phyloP scores from a whole-genome alignment of 345 rosid species.

The Abelmoschus esculentus region DNA sequence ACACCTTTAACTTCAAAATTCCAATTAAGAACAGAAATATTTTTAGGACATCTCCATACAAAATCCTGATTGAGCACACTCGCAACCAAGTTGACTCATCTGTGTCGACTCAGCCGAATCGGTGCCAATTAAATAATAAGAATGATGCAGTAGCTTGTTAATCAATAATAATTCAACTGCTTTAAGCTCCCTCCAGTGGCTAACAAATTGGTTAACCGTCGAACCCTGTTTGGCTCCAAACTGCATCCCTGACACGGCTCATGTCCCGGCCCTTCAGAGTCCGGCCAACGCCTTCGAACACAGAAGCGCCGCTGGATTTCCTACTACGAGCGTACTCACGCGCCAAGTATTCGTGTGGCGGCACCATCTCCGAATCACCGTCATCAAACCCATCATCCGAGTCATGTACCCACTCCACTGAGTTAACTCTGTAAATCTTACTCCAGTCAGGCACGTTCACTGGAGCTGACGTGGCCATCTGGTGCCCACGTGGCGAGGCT shows the following conservation, averaged over 20 bases:
- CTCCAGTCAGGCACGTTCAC: slow-evolving; percentile 95
- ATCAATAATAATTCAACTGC: not conserved
- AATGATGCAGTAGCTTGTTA: not conserved
- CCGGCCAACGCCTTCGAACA: slow-evolving; percentile 77
- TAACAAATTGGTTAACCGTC: slow-evolving; percentile 29
- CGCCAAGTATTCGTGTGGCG: slow-evolving; percentile 93
- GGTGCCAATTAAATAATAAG: slow-evolving; percentile 13
- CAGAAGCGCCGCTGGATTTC: slow-evolving; percentile 49
- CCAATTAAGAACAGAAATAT: not conserved
- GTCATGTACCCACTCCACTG: slow-evolving; percentile 73
- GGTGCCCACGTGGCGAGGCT: slow-evolving; percentile 29
- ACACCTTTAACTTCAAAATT: slow-evolving; percentile 1
- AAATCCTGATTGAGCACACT: slow-evolving; percentile 36
- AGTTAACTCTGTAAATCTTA: slow-evolving; percentile 65
- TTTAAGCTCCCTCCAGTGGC: not conserved
- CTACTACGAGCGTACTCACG: slow-evolving; percentile 46
- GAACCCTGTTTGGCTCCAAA: slow-evolving; percentile 89
- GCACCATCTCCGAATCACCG: slow-evolving; percentile 55
- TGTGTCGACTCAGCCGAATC: slow-evolving; percentile 35
- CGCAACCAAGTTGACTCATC: slow-evolving; percentile 24
- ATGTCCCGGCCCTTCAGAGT: slow-evolving; percentile 90
- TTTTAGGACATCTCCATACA: slow-evolving; percentile 1
- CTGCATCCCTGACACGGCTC: slow-evolving; percentile 85
- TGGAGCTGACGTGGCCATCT: slow-evolving; percentile 80
- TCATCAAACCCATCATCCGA: slow-evolving; percentile 34